phyloP scores from a whole-genome alignment of 768 basidiomycete species.

The Tricholoma furcatifolium region DNA sequence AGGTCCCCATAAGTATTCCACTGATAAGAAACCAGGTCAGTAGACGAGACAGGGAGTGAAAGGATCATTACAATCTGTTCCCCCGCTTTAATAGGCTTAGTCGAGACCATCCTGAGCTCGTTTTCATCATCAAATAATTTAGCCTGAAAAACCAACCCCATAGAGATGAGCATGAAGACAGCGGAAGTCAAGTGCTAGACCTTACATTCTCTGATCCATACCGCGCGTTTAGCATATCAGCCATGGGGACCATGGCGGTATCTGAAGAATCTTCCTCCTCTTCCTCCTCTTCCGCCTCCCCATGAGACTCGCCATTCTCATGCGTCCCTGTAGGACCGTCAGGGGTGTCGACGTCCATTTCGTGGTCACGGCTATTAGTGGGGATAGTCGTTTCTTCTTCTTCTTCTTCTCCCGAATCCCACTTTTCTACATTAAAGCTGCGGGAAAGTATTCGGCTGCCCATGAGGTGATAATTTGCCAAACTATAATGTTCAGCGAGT shows the following conservation, averaged over 20 bases:
- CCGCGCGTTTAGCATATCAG: constrained; percentile 93
- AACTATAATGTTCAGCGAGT: constrained; percentile 53
- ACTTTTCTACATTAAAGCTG: constrained; percentile 81
- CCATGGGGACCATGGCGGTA: constrained; percentile 93
- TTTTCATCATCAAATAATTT: constrained; percentile 79
- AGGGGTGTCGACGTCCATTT: constrained; percentile 41
- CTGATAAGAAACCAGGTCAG: constrained; percentile 35
- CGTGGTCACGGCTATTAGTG: constrained; percentile 33
- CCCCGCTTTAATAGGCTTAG: constrained; percentile 67
- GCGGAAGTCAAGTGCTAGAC: constrained; percentile 5
- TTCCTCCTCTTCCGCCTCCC: constrained; percentile 42
- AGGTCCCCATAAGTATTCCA: constrained; percentile 96
- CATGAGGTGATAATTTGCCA: constrained; percentile 81
- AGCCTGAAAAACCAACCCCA: constrained; percentile 47
- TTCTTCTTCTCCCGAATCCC: constrained; percentile 39
- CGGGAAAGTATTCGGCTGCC: constrained; percentile 92
- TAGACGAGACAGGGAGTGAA: constrained; percentile 1
- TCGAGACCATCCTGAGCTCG: constrained; percentile 77
- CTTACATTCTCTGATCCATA: constrained; percentile 83
- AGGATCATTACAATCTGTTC: constrained; percentile 77
- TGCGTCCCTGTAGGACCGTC: constrained; percentile 17
- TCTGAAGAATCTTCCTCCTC: constrained; percentile 50
- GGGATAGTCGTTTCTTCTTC: constrained; percentile 20
- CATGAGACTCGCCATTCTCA: constrained; percentile 24
- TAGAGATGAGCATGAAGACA: constrained; percentile 3